These are phyloP conservation scores for Scheffersomyces insectosa DNA, from an alignment of 1,139 yeast genomes.

Conservation along the genomic window DNA sequence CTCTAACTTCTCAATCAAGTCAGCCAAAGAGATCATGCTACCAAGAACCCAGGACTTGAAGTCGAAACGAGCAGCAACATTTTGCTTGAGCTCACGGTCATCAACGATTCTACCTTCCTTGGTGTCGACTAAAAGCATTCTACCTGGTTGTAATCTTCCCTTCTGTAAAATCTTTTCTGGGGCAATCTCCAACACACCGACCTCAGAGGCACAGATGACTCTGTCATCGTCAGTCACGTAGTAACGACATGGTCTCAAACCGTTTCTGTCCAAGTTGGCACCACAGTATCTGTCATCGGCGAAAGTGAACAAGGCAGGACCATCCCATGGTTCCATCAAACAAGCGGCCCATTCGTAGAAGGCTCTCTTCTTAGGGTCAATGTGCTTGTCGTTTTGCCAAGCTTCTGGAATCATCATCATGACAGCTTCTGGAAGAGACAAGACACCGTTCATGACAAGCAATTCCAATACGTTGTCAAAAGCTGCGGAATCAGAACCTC, in stretches of 20 bases:
- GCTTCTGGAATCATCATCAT: slow-evolving; percentile 98
- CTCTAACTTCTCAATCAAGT: slow-evolving; percentile 60
- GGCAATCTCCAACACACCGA: slow-evolving; percentile 90
- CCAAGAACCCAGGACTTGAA: slow-evolving; percentile 93
- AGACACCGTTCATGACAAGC: slow-evolving; percentile 85
- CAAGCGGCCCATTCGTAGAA: slow-evolving; percentile 99
- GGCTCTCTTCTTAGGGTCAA: slow-evolving; percentile 90
- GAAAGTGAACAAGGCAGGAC: slow-evolving; percentile 95
- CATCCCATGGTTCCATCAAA: slow-evolving; percentile 99
- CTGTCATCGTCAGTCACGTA: slow-evolving; percentile 93
- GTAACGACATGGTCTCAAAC: slow-evolving; percentile 97
- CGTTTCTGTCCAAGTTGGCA: slow-evolving; percentile 96
- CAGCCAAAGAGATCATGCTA: slow-evolving; percentile 80
- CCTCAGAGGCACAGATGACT: slow-evolving; percentile 97
- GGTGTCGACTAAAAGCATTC: slow-evolving; percentile 94
- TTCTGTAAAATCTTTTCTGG: slow-evolving; percentile 81
- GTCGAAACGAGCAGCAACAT: slow-evolving; percentile 83
- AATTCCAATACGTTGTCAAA: slow-evolving; percentile 93
- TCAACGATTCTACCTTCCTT: slow-evolving; percentile 91
- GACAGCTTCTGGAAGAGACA: slow-evolving; percentile 94
- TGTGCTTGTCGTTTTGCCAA: slow-evolving; percentile 84
- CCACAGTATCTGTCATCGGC: slow-evolving; percentile 98
- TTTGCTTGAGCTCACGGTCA: slow-evolving; percentile 80
- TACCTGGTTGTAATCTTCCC: slow-evolving; percentile 95
- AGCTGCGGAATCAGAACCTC: slow-evolving; percentile 99